Evolutionary conservation across 768 basidiomycete genomes (phyloP), one percentile per base, ranked within the genome.

Genomic region (Boletus edulis): DNA sequence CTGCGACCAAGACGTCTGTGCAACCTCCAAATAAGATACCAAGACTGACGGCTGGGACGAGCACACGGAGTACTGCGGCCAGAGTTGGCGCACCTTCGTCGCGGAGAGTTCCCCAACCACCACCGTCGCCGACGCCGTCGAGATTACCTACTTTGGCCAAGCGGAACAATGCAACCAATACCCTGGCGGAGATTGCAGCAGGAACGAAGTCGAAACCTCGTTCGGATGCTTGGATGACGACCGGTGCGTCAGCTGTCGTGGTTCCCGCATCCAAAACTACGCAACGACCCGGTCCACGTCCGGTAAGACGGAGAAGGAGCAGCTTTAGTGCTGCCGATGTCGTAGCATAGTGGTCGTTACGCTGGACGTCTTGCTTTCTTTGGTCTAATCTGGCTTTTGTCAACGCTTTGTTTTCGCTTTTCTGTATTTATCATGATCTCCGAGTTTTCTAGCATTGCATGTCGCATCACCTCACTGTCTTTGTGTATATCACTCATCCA

Each of bases 241-340:
- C 82, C 39, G 86, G 87, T 65, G 78, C 79, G 78, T 51, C 69
- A 7, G 81, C 84, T 4, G 84, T 91, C 35, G 86, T 93, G 39
- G 82, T 84, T 14, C 85, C 88, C 18, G 82, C 81, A 15, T 81
- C 84, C 38, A 92, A 89, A 68, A 78, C 63, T 7, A 67, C 84
- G 1, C 85, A 82, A 58, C 82, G 90, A 38, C 91, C 91, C 9
- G 84, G 85, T 2, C 73, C 91, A 57, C 79, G 91, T 49, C 86
- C 76, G 41, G 81, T 91, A 47, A 79, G 90, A 59, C 80, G 89
- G 57, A 76, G 91, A 65, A 78, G 91, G 55, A 93, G 91, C 66
- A 94, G 92, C 63, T 94, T 94, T 71, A 93, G 92, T 67, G 78
- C 86, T 52, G 91, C 88, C 4, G 91, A 94, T 68, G 86, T 93